These are phyloP conservation scores for Kodamaea fukazawae DNA, from an alignment of 805 yeast genomes.

Conservation along the genomic window DNA sequence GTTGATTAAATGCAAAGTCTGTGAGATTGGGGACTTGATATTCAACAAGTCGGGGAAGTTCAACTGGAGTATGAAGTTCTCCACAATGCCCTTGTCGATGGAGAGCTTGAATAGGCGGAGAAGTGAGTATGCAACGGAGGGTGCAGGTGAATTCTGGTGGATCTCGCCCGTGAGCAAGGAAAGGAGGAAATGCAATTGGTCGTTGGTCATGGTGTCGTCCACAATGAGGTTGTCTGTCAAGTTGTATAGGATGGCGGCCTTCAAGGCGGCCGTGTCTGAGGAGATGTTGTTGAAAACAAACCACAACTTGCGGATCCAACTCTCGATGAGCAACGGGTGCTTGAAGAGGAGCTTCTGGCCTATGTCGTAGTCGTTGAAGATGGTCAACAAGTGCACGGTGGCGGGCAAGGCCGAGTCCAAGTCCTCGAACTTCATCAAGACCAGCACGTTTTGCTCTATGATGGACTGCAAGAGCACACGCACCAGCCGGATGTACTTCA, in stretches of 20 bases:
- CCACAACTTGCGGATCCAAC: constrained; percentile 30
- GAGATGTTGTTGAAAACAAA: constrained; percentile 19
- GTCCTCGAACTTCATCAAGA: background rate
- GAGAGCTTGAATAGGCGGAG: constrained; percentile 25
- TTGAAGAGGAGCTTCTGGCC: constrained; percentile 25
- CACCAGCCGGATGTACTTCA: constrained; percentile 22
- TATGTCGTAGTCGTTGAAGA: constrained; percentile 36
- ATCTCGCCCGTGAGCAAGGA: constrained; percentile 3
- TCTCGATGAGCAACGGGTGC: constrained; percentile 28
- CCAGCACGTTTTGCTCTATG: constrained; percentile 15
- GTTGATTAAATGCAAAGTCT: constrained; percentile 23
- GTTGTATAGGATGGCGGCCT: constrained; percentile 31
- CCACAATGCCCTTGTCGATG: constrained; percentile 16
- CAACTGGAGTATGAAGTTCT: constrained; percentile 18
- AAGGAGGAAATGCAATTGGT: constrained; percentile 19
- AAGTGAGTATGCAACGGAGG: constrained; percentile 21
- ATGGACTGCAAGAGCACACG: constrained; percentile 16
- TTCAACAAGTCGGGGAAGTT: constrained; percentile 14
- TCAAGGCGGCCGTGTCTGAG: constrained; percentile 12
- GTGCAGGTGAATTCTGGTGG: constrained; percentile 2
- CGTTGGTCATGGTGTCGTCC: constrained; percentile 24
- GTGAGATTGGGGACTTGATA: constrained; percentile 10
- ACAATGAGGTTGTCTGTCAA: constrained; percentile 27
- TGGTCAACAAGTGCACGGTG: constrained; percentile 32
- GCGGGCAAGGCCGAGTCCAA: constrained; percentile 12